Evolutionary conservation across 176 grass and related monocot genomes (phyloP).

Genomic region (Tillandsia fasciculata): DNA sequence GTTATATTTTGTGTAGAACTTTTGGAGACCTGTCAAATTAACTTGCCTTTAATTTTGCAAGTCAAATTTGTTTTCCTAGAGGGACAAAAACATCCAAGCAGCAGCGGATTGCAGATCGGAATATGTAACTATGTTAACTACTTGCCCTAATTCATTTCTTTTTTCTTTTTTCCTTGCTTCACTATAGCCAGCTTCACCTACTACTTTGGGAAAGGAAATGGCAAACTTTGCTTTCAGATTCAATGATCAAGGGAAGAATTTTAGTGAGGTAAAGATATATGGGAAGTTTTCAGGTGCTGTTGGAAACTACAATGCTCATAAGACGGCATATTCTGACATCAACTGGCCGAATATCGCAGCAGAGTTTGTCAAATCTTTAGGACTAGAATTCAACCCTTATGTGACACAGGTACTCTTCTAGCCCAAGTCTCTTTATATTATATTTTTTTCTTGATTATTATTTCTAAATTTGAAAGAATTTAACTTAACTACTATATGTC

Average conservation of each 20-base stretch:
- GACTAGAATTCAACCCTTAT: conserved; percentile 76
- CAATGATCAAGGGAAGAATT: conserved; percentile 44
- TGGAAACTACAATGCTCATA: conserved; percentile 96
- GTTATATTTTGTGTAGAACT: conserved; percentile 9
- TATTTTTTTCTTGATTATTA: neutral
- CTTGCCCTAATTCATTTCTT: neutral
- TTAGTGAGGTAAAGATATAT: conserved; percentile 49
- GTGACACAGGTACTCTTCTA: conserved; percentile 61
- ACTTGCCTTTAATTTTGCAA: no score
- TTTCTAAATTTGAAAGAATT: neutral
- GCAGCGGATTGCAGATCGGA: neutral
- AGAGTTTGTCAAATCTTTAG: conserved; percentile 82
- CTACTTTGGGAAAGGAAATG: conserved; percentile 97
- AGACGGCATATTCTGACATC: conserved; percentile 71
- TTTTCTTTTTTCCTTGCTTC: conserved; percentile 5
- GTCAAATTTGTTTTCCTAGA: no score
- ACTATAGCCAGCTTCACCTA: conserved; percentile 86
- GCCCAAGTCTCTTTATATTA: neutral
- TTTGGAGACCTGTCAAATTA: neutral
- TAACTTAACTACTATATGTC: neutral
- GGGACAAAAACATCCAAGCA: no score
- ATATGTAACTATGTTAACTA: neutral
- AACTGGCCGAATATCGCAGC: conserved; percentile 69
- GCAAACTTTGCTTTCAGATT: conserved; percentile 79
- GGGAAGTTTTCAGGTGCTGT: conserved; percentile 93